A percentile compares a stretch with the other conserved stretches of the same genome.
Conservation (phyloP, 2,329 filamentous ascomycete genomes). For the Exutisphaerella laricina region DNA sequence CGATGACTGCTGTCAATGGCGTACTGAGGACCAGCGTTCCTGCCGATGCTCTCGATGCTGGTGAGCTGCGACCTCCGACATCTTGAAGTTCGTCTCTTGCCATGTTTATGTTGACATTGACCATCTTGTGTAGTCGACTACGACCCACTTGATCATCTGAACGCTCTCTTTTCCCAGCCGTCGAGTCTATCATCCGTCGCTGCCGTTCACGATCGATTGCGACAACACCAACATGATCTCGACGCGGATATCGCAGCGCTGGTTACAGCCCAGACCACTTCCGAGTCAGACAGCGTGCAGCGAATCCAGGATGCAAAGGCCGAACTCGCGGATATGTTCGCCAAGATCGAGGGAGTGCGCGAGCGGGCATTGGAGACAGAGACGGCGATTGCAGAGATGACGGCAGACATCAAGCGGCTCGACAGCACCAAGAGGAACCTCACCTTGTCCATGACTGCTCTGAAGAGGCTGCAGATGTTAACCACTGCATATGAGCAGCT, state of each 20-base stretch:
- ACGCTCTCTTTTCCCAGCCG: slow-evolving; percentile 86
- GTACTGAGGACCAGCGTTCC: slow-evolving; percentile 4
- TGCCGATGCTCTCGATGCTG: slow-evolving; percentile 20
- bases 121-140: slow-evolving; percentile 59
- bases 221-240: slow-evolving; percentile 73
- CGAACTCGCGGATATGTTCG: slow-evolving; percentile 84
- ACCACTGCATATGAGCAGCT: slow-evolving; percentile 99
- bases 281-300: slow-evolving; percentile 79
- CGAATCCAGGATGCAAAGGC: slow-evolving; percentile 87
- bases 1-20: slow-evolving; percentile 17
- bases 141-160: slow-evolving; percentile 87
- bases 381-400: slow-evolving; percentile 96
- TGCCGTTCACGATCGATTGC: slow-evolving; percentile 67
- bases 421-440: slow-evolving; percentile 96
- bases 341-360: slow-evolving; percentile 89
- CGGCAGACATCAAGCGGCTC: slow-evolving; percentile 93
- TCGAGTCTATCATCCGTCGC: slow-evolving; percentile 73
- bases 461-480: slow-evolving; percentile 96
- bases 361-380: slow-evolving; percentile 87
- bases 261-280: slow-evolving; percentile 70
- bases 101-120: neutral
- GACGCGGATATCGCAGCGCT: slow-evolving; percentile 69
- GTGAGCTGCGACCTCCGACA: slow-evolving; percentile 9
- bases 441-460: slow-evolving; percentile 92
- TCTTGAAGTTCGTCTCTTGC: neutral